Percentiles rank a stretch among this genome's conserved stretches.
Conservation (phyloP, 257 asterid species). For the Solanum paucissectum region DNA sequence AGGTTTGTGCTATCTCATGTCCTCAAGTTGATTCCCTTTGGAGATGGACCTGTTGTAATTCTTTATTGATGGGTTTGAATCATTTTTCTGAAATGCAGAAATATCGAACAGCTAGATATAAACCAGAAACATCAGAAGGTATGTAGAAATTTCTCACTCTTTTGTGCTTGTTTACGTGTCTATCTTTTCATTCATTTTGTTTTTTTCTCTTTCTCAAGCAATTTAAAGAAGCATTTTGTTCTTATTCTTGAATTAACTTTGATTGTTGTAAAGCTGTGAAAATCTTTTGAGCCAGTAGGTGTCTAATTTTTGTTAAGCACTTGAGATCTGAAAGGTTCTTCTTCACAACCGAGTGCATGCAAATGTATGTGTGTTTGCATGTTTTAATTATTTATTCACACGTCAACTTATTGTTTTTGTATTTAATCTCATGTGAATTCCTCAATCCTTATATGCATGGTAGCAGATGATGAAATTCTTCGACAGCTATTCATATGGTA, state of each 20-base stretch:
- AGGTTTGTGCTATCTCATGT: conserved; percentile 27
- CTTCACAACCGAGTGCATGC: neutral
- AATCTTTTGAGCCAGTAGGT: neutral
- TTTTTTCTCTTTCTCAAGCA: neutral
- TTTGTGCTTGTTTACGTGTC: neutral
- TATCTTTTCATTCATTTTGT: neutral
- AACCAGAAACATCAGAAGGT: conserved; percentile 85
- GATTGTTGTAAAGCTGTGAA: neutral
- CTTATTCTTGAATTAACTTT: neutral
- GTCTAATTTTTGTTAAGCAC: neutral
- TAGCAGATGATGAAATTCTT: neutral
- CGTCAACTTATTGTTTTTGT: neutral
- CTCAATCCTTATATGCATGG: neutral
- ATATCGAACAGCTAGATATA: conserved; percentile 85
- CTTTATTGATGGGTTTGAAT: conserved; percentile 1
- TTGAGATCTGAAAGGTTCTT: neutral
- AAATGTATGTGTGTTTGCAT: neutral
- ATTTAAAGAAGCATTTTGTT: neutral
- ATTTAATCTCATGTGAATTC: neutral
- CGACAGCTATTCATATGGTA: neutral
- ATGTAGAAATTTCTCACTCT: neutral
- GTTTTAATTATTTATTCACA: neutral
- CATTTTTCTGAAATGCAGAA: conserved; percentile 44
- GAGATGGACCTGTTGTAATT: conserved; percentile 5
- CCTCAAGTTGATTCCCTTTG: neutral